Percentiles rank a stretch among this genome's conserved stretches.
These are phyloP conservation scores for Microdochium bolleyi DNA, from an alignment of 2,329 filamentous ascomycete genomes.

Conservation along the genomic window DNA sequence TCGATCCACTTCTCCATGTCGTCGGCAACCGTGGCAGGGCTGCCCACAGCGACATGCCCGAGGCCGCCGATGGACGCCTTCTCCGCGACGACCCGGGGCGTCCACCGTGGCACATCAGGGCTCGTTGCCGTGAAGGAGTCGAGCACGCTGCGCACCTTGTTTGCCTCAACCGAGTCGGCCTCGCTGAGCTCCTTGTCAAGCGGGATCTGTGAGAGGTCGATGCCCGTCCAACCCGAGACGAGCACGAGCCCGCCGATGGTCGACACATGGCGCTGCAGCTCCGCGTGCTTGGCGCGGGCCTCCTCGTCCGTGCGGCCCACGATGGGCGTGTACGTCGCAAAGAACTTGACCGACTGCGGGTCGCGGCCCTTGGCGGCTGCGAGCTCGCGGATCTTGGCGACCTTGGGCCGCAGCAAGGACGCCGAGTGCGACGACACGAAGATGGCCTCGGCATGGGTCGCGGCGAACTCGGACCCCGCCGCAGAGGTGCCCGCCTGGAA, in stretches of 20 bases:
- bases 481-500: conserved; percentile 53
- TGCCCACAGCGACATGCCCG: conserved; percentile 14
- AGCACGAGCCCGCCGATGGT: conserved; percentile 46
- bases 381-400: conserved; percentile 42
- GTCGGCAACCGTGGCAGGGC: conserved; percentile 15
- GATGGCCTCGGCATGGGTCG: conserved; percentile 51
- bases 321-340: conserved; percentile 40
- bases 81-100: conserved; percentile 32
- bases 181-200: conserved; percentile 49
- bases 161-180: conserved; percentile 43
- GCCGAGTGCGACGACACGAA: conserved; percentile 50
- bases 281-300: conserved; percentile 41
- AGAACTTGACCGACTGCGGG: conserved; percentile 48
- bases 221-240: conserved; percentile 51
- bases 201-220: conserved; percentile 49
- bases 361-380: conserved; percentile 44
- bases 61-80: conserved; percentile 28
- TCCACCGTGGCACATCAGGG: conserved; percentile 33
- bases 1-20: conserved; percentile 17
- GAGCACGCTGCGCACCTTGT: conserved; percentile 40
- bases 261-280: conserved; percentile 42
- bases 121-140: conserved; percentile 40
- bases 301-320: conserved; percentile 42
- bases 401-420: conserved; percentile 36
- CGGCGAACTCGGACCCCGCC: conserved; percentile 47